Base-by-base conservation (phyloP, 164 flowering plant species). In the Echeveria elegans region DNA sequence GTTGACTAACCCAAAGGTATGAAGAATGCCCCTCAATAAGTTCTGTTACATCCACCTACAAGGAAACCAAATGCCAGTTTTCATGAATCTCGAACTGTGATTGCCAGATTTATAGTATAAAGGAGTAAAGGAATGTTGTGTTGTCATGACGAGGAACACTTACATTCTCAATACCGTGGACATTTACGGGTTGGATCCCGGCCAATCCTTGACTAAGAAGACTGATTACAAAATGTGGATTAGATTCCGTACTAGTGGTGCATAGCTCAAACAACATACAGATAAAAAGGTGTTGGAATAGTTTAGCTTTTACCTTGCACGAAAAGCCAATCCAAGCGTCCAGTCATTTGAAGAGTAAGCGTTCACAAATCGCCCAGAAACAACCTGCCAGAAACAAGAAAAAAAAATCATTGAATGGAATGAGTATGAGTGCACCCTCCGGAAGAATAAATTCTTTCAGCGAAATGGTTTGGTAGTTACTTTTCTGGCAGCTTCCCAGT, bases 281-380 rank as follows among this genome's bases (percentile, higher is more conserved):
- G 66, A 63, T 32, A 62, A 36, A 28, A 56, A 2, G 10, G 31
- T 56, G 32, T 56, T 56, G 4, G 61, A 56, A 29, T 26, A 15
- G 61, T 56, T n/a, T 12, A 34, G 31, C 4, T n/a, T 70, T 60
- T 83, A 92, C 97, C 86, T 92, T 23, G 97, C 99, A 73, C 97
- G 97, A 47, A 88, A 95, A 63, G 99, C 94, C 77, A 95, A 72
- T 65, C 94, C 99, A 69, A 95, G 97, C 43, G 75, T 95, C 99
- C 97, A 92, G 75, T 92, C 97, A 77, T 77, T 87, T 62, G 86
- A 77, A 16, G 96, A 85, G 76, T 84, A 95, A 40, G 79, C 92
- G 78, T 95, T 95, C 64, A 95, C 77, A 71, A 92, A 95, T 82
- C 99, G 83, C 63, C 99, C 99, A 63, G 97, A 82, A 69, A 90